A percentile compares a stretch with the other conserved stretches of the same genome.
These are phyloP conservation scores for Cadophora malorum DNA, from an alignment of 2,329 filamentous ascomycete species.

Conservation along the genomic window DNA sequence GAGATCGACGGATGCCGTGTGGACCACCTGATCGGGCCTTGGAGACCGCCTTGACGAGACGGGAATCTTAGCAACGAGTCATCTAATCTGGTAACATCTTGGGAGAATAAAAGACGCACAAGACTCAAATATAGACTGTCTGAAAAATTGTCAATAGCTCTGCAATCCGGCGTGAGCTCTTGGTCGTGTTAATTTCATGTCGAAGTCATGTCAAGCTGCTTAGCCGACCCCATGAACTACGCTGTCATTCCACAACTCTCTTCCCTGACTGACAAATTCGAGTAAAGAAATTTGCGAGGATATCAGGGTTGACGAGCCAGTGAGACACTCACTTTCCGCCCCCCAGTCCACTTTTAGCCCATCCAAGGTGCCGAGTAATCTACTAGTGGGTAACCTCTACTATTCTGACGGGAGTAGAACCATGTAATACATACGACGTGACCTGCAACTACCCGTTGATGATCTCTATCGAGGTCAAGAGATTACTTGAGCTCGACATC, in stretches of 20 bases:
- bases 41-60: background rate
- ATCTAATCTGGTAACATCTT: background rate
- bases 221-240: background rate
- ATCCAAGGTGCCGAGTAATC: background rate
- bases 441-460: slow-evolving; percentile 2
- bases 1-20: background rate
- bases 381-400: background rate
- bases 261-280: background rate
- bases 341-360: background rate
- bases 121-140: too few relatives aligned
- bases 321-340: background rate
- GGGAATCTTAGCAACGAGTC: background rate
- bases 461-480: background rate
- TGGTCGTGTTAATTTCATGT: background rate
- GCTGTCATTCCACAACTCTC: background rate
- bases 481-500: background rate
- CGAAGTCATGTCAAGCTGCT: too few relatives aligned
- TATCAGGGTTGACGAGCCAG: background rate
- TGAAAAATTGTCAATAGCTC: background rate
- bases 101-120: too few relatives aligned
- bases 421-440: background rate
- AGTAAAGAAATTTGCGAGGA: background rate
- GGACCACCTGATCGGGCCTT: background rate
- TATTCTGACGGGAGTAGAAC: too few relatives aligned
- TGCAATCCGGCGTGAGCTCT: background rate